phyloP scores from a whole-genome alignment of 192 early-diverging fungal species.

The Entomortierella lignicola region DNA sequence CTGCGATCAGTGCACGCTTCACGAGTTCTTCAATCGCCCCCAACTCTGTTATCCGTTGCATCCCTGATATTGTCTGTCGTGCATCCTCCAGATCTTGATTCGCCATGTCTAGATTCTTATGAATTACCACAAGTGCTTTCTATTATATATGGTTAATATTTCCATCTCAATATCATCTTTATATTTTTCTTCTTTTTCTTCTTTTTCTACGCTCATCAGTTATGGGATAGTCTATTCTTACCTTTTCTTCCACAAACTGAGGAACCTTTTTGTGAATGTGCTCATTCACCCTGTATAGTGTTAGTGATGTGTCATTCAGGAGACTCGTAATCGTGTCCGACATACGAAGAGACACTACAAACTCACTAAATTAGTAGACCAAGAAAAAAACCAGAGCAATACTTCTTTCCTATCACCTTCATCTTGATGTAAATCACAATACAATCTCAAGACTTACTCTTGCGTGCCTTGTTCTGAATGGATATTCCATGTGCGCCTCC shows the following conservation, averaged over 20 bases:
- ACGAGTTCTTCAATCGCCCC: conserved; percentile 30
- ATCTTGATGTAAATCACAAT: neutral
- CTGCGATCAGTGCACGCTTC: conserved; percentile 13
- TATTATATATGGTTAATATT: neutral
- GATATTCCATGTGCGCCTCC: conserved; percentile 15
- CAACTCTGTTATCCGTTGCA: conserved; percentile 35
- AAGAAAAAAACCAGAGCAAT: neutral
- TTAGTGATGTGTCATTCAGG: conserved; percentile 37
- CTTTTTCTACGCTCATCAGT: no score
- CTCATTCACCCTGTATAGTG: conserved; percentile 45
- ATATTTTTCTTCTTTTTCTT: neutral
- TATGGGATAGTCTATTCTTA: no score
- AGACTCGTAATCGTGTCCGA: conserved; percentile 29
- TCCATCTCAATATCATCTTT: neutral
- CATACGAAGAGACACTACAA: conserved; percentile 36
- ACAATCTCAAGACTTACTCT: conserved; percentile 14
- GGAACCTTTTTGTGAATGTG: conserved; percentile 50
- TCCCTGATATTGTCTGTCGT: conserved; percentile 31
- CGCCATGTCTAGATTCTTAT: conserved; percentile 23
- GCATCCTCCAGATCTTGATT: conserved; percentile 52
- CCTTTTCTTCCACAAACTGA: conserved; percentile 45
- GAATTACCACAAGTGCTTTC: conserved; percentile 25
- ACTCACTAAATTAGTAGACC: neutral
- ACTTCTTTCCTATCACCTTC: no score
- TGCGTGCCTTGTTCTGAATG: conserved; percentile 31